Evolutionary conservation across 805 yeast species (phyloP).

Genomic region (Saccharomyces kudriavzevii): DNA sequence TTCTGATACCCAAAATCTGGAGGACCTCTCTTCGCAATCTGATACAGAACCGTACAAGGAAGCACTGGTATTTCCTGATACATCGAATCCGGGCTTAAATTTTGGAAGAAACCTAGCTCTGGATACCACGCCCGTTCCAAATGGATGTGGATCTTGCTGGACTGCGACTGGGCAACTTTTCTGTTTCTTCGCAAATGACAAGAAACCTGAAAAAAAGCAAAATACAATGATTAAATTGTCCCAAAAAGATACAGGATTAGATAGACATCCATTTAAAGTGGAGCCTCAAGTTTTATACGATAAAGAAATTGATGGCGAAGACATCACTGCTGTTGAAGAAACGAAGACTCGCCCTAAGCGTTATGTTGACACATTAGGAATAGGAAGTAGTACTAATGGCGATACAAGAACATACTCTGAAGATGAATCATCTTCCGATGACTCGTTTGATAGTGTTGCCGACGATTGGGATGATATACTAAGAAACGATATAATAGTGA

Average conservation of each 20-base stretch:
- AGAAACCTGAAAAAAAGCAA: conserved; percentile 33
- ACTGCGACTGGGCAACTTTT: conserved; percentile 67
- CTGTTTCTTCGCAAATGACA: conserved; percentile 68
- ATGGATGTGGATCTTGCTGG: conserved; percentile 91
- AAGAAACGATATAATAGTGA: conserved; percentile 42
- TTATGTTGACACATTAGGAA: conserved; percentile 26
- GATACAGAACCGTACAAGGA: conserved; percentile 33
- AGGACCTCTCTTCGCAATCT: conserved; percentile 33
- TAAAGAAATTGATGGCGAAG: conserved; percentile 2
- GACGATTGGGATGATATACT: conserved; percentile 64
- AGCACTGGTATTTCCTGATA: conserved; percentile 12
- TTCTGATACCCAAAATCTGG: conserved; percentile 30
- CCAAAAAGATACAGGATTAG: conserved; percentile 10
- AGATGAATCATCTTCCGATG: conserved; percentile 20
- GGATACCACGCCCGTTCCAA: conserved; percentile 85
- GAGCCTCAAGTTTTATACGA: background rate
- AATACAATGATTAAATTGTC: conserved; percentile 26
- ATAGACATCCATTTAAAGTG: background rate
- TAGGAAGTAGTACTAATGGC: conserved; percentile 9
- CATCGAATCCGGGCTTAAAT: conserved; percentile 3
- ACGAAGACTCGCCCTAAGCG: conserved; percentile 24
- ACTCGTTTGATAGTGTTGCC: conserved; percentile 50
- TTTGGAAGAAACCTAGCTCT: conserved; percentile 29
- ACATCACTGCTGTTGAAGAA: conserved; percentile 10
- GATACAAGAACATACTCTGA: conserved; percentile 13